These are phyloP conservation scores for Aurantiochytrium sp. DNA, from an alignment of 108 stramenopile species.

Conservation along the genomic window DNA sequence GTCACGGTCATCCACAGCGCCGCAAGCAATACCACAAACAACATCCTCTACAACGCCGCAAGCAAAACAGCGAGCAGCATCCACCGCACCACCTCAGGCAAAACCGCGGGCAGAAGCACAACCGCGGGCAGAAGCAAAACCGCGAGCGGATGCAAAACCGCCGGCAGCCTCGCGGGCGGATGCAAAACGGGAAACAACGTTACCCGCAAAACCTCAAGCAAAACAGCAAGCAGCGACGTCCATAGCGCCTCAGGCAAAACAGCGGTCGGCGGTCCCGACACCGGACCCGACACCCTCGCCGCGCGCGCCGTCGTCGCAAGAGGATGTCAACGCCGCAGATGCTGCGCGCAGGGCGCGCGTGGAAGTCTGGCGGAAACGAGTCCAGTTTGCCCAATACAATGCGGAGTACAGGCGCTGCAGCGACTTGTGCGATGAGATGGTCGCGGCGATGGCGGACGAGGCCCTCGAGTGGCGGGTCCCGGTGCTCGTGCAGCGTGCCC, in stretches of 20 bases:
- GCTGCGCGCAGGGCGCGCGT: background rate
- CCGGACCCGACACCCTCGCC: background rate
- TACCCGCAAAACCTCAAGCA: too few relatives aligned
- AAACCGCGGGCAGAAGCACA: too few relatives aligned
- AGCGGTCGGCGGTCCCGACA: background rate
- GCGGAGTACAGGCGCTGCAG: background rate
- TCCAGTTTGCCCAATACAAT: background rate
- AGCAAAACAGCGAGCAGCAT: too few relatives aligned
- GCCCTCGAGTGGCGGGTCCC: background rate
- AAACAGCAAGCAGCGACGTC: too few relatives aligned
- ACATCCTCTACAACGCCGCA: too few relatives aligned
- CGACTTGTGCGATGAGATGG: background rate
- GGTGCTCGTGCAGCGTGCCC: background rate
- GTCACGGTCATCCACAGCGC: too few relatives aligned
- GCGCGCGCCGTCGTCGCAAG: background rate
- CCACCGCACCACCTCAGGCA: too few relatives aligned
- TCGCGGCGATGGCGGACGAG: background rate
- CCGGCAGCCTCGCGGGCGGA: too few relatives aligned
- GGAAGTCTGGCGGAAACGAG: background rate
- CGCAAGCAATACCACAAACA: too few relatives aligned
- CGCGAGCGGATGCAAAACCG: too few relatives aligned
- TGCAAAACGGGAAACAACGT: too few relatives aligned
- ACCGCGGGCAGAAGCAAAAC: too few relatives aligned
- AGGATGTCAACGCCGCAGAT: background rate
- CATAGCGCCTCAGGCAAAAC: background rate